Percentiles rank a stretch among this genome's conserved stretches.
Evolutionary conservation across 192 early-diverging fungal genomes (phyloP).

Genomic region (Mortierella claussenii): DNA sequence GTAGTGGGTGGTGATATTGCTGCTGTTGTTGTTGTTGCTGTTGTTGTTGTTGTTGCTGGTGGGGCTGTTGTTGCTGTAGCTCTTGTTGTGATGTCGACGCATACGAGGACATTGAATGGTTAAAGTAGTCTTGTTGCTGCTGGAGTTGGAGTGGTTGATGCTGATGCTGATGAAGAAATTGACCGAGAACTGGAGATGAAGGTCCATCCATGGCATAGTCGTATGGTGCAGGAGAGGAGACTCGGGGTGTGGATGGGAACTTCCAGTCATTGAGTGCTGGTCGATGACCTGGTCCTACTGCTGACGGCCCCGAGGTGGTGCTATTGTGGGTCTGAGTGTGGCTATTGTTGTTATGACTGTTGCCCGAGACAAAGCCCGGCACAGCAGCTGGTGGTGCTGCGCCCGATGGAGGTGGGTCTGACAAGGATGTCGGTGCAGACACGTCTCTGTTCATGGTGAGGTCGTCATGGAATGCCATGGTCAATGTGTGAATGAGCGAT

Average conservation of each 20-base stretch:
- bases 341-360: not conserved
- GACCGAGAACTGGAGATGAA: slow-evolving; percentile 18
- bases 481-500: not conserved
- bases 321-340: not conserved
- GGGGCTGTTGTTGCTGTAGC: slow-evolving; percentile 6
- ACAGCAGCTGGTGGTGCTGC: not conserved
- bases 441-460: not conserved
- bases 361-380: not conserved
- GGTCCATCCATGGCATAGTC: slow-evolving; percentile 3
- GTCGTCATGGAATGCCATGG: not conserved
- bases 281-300: slow-evolving; percentile 35
- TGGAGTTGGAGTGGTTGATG: not conserved
- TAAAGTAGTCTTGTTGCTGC: slow-evolving; percentile 40
- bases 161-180: slow-evolving; percentile 15
- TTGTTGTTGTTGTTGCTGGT: slow-evolving; percentile 6
- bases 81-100: slow-evolving; percentile 19
- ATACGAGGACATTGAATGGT: slow-evolving; percentile 28
- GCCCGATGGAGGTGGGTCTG: no score
- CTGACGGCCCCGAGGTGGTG: not conserved
- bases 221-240: slow-evolving; percentile 33
- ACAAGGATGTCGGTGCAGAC: no score
- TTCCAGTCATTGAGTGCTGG: slow-evolving; percentile 51
- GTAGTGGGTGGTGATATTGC: no score
- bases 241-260: slow-evolving; percentile 39
- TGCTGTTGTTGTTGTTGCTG: slow-evolving; percentile 12